phyloP scores from a whole-genome alignment of 2,329 filamentous ascomycete genomes.

The Biscogniauxia sp. region DNA sequence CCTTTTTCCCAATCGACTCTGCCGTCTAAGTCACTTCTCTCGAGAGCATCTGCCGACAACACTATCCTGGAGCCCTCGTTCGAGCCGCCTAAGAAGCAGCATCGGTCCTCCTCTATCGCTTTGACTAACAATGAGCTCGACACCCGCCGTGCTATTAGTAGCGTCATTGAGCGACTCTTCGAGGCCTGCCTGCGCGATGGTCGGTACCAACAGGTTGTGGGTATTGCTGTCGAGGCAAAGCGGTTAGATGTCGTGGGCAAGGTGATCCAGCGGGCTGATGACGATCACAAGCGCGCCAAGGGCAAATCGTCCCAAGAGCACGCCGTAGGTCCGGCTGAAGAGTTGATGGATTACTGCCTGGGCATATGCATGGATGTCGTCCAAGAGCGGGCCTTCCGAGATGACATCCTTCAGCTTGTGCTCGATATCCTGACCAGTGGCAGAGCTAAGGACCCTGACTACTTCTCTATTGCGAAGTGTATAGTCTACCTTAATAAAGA shows the following conservation, averaged over 20 bases:
- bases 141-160: conserved; percentile 77
- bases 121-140: conserved; percentile 61
- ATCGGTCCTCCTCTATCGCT: conserved; percentile 58
- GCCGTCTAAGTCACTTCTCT: conserved; percentile 93
- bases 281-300: conserved; percentile 74
- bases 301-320: conserved; percentile 54
- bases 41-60: conserved; percentile 69
- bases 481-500: conserved; percentile 94
- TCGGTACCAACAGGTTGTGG: conserved; percentile 92
- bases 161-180: conserved; percentile 84
- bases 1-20: conserved; percentile 93
- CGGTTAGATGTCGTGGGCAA: conserved; percentile 83
- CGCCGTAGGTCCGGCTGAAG: conserved; percentile 67
- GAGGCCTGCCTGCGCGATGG: conserved; percentile 83
- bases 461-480: conserved; percentile 97
- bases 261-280: conserved; percentile 84
- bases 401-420: conserved; percentile 83
- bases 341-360: conserved; percentile 94
- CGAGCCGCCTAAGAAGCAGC: conserved; percentile 51
- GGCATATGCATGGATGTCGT: conserved; percentile 98
- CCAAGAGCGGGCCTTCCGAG: conserved; percentile 83
- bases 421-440: conserved; percentile 87
- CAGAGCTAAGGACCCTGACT: conserved; percentile 82
- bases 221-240: conserved; percentile 92
- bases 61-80: conserved; percentile 59